Evolutionary conservation across 495 filamentous ascomycete species (phyloP).

Genomic region (Talaromyces liani): DNA sequence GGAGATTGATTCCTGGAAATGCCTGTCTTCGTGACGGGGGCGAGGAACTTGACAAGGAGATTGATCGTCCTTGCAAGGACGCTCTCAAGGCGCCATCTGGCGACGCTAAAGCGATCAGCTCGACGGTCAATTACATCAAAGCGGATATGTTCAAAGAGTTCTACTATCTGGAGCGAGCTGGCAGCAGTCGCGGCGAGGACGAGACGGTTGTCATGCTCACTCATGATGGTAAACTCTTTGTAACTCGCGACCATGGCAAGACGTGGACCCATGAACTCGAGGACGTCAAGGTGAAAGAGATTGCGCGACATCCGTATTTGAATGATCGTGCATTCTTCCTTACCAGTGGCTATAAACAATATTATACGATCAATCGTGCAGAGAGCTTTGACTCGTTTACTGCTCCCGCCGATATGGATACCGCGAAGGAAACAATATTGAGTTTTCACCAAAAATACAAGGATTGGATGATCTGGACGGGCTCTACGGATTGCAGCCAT

Average conservation of each 20-base stretch:
- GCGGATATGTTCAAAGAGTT: constrained; percentile 50
- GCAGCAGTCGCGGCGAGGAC: constrained; percentile 52
- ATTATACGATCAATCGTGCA: constrained; percentile 72
- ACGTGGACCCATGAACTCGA: constrained; percentile 62
- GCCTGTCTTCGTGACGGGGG: constrained; percentile 58
- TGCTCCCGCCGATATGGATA: constrained; percentile 36
- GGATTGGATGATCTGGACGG: constrained; percentile 89
- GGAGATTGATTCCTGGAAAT: constrained; percentile 87
- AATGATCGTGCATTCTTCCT: constrained; percentile 82
- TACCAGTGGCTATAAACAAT: constrained; percentile 57
- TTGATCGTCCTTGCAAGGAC: constrained; percentile 46
- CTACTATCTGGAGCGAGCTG: constrained; percentile 78
- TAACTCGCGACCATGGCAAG: constrained; percentile 81
- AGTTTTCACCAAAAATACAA: constrained; percentile 73
- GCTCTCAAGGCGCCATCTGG: constrained; percentile 33
- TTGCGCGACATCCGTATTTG: constrained; percentile 69
- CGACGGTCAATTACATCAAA: constrained; percentile 48
- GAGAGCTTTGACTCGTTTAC: constrained; percentile 60
- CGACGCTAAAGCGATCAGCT: constrained; percentile 52
- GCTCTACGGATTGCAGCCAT: constrained; percentile 49
- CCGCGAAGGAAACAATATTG: constrained; percentile 39
- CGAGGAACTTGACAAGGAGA: constrained; percentile 33
- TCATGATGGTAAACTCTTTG: constrained; percentile 50
- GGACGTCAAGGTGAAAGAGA: constrained; percentile 53
- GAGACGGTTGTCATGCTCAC: constrained; percentile 85